These are phyloP conservation scores for Colletotrichum sp. DNA, from an alignment of 2,329 filamentous ascomycete genomes.

Conservation along the genomic window DNA sequence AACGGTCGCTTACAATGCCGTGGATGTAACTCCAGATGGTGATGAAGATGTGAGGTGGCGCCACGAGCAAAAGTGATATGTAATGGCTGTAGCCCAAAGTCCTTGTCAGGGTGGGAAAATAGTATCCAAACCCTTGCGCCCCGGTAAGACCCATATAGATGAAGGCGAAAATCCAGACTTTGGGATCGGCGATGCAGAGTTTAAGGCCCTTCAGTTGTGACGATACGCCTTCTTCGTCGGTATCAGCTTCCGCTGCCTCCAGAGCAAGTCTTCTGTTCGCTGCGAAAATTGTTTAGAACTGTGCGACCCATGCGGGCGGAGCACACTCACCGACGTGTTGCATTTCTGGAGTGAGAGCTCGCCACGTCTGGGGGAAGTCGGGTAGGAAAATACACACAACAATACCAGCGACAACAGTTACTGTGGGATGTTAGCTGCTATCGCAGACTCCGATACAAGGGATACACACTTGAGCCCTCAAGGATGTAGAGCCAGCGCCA, in stretches of 20 bases:
- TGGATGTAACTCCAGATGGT: conserved; percentile 57
- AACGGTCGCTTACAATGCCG: conserved; percentile 1
- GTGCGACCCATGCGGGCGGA: not conserved
- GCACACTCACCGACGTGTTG: conserved; percentile 34
- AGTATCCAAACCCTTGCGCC: conserved; percentile 16
- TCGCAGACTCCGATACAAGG: not conserved
- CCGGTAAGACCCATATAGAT: conserved; percentile 15
- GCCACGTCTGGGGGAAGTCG: conserved; percentile 48
- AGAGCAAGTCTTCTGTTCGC: conserved; percentile 40
- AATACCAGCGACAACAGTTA: conserved; percentile 26
- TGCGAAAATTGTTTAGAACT: not conserved
- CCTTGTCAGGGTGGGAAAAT: conserved; percentile 16
- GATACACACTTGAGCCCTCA: conserved; percentile 37
- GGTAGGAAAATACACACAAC: conserved; percentile 29
- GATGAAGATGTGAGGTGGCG: conserved; percentile 52
- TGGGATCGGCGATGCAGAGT: conserved; percentile 53
- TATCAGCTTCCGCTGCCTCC: conserved; percentile 53
- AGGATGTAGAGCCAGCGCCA: conserved; percentile 59
- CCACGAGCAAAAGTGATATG: conserved; percentile 28
- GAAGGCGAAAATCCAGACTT: conserved; percentile 46
- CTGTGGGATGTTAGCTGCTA: not conserved
- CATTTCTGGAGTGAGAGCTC: conserved; percentile 45
- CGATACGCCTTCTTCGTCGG: conserved; percentile 52
- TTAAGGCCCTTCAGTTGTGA: conserved; percentile 54
- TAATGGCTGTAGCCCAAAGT: not conserved